phyloP scores from a whole-genome alignment of 2,329 filamentous ascomycete genomes.

The Ophiostoma pallidulum region DNA sequence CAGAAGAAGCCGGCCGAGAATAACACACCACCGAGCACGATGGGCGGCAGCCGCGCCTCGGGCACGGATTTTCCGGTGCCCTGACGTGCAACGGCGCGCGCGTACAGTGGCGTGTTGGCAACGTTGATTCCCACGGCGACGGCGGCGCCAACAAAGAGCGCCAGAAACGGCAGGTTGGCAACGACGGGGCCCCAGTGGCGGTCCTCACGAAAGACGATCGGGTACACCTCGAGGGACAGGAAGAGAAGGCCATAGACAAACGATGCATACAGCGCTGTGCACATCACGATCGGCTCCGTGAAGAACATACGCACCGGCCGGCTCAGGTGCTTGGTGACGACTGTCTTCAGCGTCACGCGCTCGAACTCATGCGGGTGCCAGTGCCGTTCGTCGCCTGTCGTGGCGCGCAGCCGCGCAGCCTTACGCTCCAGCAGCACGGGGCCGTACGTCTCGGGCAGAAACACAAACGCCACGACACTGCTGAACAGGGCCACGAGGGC shows the following conservation, averaged over 20 bases:
- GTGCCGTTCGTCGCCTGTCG: constrained; percentile 22
- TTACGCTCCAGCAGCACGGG: constrained; percentile 42
- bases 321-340: constrained; percentile 57
- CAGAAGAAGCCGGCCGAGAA: constrained; percentile 33
- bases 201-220: constrained; percentile 40
- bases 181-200: constrained; percentile 50
- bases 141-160: constrained; percentile 34
- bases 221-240: constrained; percentile 46
- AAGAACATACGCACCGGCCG: constrained; percentile 63
- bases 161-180: constrained; percentile 48
- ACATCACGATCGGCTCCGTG: constrained; percentile 59
- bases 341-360: constrained; percentile 43
- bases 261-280: constrained; percentile 35
- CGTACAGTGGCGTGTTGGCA: constrained; percentile 34
- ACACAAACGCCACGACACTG: constrained; percentile 19
- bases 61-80: constrained; percentile 25
- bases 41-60: constrained; percentile 34
- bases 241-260: constrained; percentile 49
- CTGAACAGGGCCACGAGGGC: constrained; percentile 18
- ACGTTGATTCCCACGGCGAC: constrained; percentile 43
- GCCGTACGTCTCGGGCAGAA: constrained; percentile 27
- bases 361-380: constrained; percentile 50
- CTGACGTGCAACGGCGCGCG: constrained; percentile 34
- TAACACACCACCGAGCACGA: constrained; percentile 33
- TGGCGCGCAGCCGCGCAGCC: constrained; percentile 38